These are phyloP conservation scores for Amaranthus cruentus DNA, from an alignment of 148 eudicot species.

Conservation along the genomic window DNA sequence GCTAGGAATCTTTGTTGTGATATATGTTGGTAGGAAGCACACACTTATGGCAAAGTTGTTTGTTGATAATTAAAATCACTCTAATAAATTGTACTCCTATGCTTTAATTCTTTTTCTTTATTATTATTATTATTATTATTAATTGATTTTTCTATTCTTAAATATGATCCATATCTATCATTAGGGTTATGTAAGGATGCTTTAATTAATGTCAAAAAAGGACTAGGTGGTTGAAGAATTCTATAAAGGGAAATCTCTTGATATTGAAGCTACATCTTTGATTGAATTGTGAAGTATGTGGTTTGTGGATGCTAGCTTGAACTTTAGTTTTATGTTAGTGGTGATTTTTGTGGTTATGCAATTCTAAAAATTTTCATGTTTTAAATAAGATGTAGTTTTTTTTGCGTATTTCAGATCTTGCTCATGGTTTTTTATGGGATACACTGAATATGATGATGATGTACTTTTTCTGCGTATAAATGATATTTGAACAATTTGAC, in stretches of 20 bases:
- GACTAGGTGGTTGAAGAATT: neutral
- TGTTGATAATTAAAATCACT: slow-evolving; percentile 15
- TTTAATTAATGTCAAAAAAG: neutral
- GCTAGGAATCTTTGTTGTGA: slow-evolving; percentile 52
- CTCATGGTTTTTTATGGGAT: no score
- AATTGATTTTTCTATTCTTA: neutral
- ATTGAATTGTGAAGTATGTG: neutral
- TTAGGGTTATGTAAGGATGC: neutral
- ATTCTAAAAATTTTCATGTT: no score
- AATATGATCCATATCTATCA: neutral
- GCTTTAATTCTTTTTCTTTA: slow-evolving; percentile 2
- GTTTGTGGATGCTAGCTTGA: neutral
- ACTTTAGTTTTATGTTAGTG: no score
- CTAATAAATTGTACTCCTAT: neutral
- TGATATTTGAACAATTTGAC: no score
- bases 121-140: no score
- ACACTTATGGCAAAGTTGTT: slow-evolving; percentile 24
- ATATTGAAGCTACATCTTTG: neutral
- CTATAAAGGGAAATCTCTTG: slow-evolving; percentile 3
- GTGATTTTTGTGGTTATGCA: no score
- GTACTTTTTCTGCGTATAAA: no score
- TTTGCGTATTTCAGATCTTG: no score
- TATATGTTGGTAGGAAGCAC: slow-evolving; percentile 47
- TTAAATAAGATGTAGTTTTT: no score
- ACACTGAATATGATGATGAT: no score